Evolutionary conservation across 495 filamentous ascomycete genomes (phyloP), one percentile per base, ranked within the genome.

Genomic region (Xylaria intraflava): DNA sequence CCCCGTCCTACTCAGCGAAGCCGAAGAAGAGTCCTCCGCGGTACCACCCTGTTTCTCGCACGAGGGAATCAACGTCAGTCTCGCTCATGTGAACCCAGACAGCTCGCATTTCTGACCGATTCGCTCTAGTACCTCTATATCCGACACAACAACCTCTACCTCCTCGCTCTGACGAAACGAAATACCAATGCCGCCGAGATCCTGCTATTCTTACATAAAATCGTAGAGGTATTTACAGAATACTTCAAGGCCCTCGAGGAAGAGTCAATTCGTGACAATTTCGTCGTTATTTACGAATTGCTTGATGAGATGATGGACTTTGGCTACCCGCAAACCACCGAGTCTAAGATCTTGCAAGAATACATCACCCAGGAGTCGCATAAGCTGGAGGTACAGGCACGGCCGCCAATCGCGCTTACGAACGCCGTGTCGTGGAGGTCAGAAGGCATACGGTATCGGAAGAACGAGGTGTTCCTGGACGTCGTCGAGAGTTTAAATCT

Each of bases 281-380:
- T 97, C 62, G 94, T 99, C 69, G 81, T 99, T 64, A 99, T 99
- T 64, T 99, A 99, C 77, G 94, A 99, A 72, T 73, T 99, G 49
- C 82, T 99, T 58, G 94, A 99, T 68, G 94, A 99, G 75, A 99
- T 99, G 94, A 99, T 99, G 94, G 94, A 99, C 70, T 99, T 97
- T 74, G 94, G 94, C 45, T 96, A 99, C 70, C 94, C 94, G 16
- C 94, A 99, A 71, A 99, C 94, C 19, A 99, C 94, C 48, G 94
- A 99, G 72, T 90, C 81, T 72, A 99, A 99, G 80, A 99, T 99
- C 67, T 76, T 99, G 55, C 94, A 97, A 75, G 94, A 99, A 78
- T 96, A 96, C 75, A 99, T 99, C 71, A 99, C 94, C 27, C 94
- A 99, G 76, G 94, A 99, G 75, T 95, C 89, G 50, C 94, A 97